Evolutionary conservation across 75 land plant genomes (phyloP), one percentile per base, ranked within the genome.

Genomic region (Isoetes taiwanensis): DNA sequence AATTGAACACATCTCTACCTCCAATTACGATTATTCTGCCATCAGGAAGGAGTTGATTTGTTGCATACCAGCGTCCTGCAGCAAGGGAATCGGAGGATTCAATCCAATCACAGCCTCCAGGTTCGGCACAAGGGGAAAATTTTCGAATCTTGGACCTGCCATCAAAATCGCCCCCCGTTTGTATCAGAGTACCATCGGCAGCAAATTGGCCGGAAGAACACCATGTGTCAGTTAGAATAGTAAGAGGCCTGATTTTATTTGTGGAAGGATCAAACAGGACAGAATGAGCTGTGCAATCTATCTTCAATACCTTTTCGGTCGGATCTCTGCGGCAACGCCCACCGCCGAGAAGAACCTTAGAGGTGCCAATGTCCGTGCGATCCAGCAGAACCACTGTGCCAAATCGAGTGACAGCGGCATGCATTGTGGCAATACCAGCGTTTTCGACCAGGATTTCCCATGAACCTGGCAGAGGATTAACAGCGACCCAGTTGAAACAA

Each of bases 251-350:
- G 41, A 78, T 30, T 24, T 58, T 29, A 64, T 62, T 59, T 55
- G 72, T 25, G n/a, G 41, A 6, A 30, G 64, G n/a, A 59, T 78
- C 65, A 62, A 70, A 73, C 43, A 64, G 58, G 37, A 77, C 46
- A 34, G 95, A 84, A 65, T 88, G 90, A 14, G 95, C 95, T 39
- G 76, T 68, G 72, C 95, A 88, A 50, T 88, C 84, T 26, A 2
- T 35, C 59, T 35, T 50, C 34, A 54, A n/a, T 12, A 17, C 54
- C 24, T 20, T 3, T 65, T 61, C 66, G 20, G 31, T 1, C 16
- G 67, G 23, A 24, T 64, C 74, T 19, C 10, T 27, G 30, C 78
- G 56, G 70, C 85, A 78, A 14, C 26, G 27, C 16, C 69, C 69
- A 14, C 29, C 46, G 33, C 67, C 72, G 56, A 84, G 63, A 25